Percentiles rank a stretch among this genome's conserved stretches.
Evolutionary conservation across 768 basidiomycete genomes (phyloP).

Genomic region (Calocera viscosa): DNA sequence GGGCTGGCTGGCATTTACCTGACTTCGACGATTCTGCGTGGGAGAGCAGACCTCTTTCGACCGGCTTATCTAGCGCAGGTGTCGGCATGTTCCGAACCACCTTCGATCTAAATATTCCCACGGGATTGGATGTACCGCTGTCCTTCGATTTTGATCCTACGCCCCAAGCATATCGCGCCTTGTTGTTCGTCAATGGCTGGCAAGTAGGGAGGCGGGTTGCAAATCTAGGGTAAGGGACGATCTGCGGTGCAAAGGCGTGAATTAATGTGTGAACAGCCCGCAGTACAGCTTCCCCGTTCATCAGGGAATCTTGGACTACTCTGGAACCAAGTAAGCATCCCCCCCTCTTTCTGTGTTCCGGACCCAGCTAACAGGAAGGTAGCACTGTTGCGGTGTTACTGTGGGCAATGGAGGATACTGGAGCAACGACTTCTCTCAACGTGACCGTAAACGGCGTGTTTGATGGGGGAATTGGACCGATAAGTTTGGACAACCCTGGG

Average conservation of each 20-base stretch:
- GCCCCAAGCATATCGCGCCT: slow-evolving; percentile 52
- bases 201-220: slow-evolving; percentile 73
- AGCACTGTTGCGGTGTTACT: slow-evolving; percentile 42
- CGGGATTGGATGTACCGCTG: slow-evolving; percentile 51
- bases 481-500: slow-evolving; percentile 7
- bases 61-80: slow-evolving; percentile 55
- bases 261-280: slow-evolving; percentile 37
- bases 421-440: slow-evolving; percentile 33
- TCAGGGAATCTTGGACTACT: slow-evolving; percentile 63
- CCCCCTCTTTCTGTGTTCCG: slow-evolving; percentile 22
- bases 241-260: neutral
- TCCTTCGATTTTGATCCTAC: slow-evolving; percentile 56
- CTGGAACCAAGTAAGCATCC: slow-evolving; percentile 49
- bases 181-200: slow-evolving; percentile 78
- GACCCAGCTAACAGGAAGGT: slow-evolving; percentile 30
- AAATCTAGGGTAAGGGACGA: slow-evolving; percentile 45
- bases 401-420: slow-evolving; percentile 44
- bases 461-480: slow-evolving; percentile 51
- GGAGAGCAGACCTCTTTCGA: slow-evolving; percentile 41
- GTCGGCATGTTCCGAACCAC: slow-evolving; percentile 73
- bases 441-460: slow-evolving; percentile 44
- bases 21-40: slow-evolving; percentile 53
- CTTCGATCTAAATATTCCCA: slow-evolving; percentile 49
- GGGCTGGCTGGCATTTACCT: slow-evolving; percentile 62
- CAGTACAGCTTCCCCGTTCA: slow-evolving; percentile 75